These are phyloP conservation scores for Clathrus columnatus DNA, from an alignment of 768 basidiomycete species.

Conservation along the genomic window DNA sequence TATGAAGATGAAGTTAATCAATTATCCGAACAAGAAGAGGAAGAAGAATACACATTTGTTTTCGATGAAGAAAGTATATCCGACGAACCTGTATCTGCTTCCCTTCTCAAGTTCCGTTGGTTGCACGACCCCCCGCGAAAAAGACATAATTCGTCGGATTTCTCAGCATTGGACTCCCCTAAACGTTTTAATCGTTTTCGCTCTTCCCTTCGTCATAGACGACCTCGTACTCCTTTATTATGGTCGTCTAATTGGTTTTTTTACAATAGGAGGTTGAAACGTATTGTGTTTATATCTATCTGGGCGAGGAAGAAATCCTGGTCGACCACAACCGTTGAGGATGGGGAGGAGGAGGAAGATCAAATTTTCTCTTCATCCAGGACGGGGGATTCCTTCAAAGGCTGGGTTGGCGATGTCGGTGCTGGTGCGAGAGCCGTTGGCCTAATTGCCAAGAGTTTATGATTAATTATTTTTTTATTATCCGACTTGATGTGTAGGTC, in stretches of 20 bases:
- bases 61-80: conserved; percentile 70
- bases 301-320: conserved; percentile 69
- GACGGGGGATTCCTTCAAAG: conserved; percentile 55
- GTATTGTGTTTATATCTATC: conserved; percentile 84
- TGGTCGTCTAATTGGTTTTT: conserved; percentile 99
- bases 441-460: conserved; percentile 22
- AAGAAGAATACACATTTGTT: conserved; percentile 64
- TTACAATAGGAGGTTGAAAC: conserved; percentile 84
- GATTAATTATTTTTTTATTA: background rate
- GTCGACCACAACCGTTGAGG: conserved; percentile 32
- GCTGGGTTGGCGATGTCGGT: conserved; percentile 71
- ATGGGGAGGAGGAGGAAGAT: conserved; percentile 30
- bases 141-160: conserved; percentile 24
- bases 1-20: conserved; percentile 32
- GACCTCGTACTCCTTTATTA: conserved; percentile 56
- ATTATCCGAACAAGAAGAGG: conserved; percentile 29
- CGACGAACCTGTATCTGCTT: conserved; percentile 37
- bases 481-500: too few species aligned
- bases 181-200: background rate
- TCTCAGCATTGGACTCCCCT: conserved; percentile 18
- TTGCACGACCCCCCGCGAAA: conserved; percentile 23
- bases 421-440: conserved; percentile 81
- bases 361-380: conserved; percentile 27
- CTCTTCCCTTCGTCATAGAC: conserved; percentile 14
- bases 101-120: conserved; percentile 25